phyloP scores from a whole-genome alignment of 768 basidiomycete species.

The Russula brevipes region DNA sequence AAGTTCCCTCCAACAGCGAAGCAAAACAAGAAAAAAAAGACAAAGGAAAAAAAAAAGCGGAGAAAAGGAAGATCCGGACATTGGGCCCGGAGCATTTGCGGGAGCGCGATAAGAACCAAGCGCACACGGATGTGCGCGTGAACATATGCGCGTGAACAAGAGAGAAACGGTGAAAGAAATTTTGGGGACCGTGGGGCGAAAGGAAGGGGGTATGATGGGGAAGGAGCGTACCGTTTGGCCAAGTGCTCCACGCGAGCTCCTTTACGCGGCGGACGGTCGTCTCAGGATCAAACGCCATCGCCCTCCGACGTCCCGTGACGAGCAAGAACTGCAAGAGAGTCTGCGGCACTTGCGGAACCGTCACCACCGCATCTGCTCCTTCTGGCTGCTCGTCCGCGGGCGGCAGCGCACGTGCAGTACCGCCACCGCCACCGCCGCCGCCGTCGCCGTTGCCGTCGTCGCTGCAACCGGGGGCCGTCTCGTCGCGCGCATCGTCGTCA shows the following conservation, averaged over 20 bases:
- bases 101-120: too few relatives aligned
- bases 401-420: background rate
- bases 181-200: background rate
- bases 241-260: conserved; percentile 79
- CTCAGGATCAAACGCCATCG: conserved; percentile 71
- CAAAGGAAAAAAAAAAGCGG: too few relatives aligned
- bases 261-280: conserved; percentile 73
- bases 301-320: conserved; percentile 60
- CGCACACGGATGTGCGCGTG: too few relatives aligned
- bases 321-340: conserved; percentile 66
- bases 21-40: background rate
- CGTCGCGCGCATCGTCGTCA: conserved; percentile 6
- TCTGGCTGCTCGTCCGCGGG: conserved; percentile 2
- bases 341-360: conserved; percentile 57
- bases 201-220: background rate
- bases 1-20: background rate
- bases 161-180: background rate
- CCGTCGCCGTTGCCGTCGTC: too few relatives aligned
- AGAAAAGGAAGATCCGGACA: too few relatives aligned
- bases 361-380: conserved; percentile 6
- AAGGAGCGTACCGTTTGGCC: conserved; percentile 57
- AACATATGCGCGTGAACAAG: background rate
- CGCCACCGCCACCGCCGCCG: background rate
- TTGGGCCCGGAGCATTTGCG: too few relatives aligned
- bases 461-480: conserved; percentile 11